phyloP scores from a whole-genome alignment of 495 filamentous ascomycete genomes.

The Trichoderma orchidacearum region DNA sequence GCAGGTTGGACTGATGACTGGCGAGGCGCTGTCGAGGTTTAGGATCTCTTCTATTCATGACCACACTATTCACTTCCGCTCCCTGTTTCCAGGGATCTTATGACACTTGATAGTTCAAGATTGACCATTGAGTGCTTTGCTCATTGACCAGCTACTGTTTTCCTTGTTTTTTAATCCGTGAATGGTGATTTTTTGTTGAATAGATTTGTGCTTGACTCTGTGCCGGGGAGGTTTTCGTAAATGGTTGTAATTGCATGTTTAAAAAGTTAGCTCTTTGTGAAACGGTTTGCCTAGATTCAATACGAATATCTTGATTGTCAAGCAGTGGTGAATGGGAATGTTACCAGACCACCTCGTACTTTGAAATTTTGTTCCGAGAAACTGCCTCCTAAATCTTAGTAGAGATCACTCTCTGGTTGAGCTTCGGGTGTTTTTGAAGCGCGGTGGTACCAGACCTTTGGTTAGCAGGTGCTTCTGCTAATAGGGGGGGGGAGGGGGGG shows the following conservation, averaged over 20 bases:
- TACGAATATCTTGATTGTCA: too few relatives aligned
- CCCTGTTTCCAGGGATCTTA: not conserved
- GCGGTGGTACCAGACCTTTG: too few relatives aligned
- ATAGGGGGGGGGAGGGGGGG: too few relatives aligned
- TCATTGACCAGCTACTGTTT: not conserved
- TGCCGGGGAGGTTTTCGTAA: not conserved
- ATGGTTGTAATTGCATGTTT: not conserved
- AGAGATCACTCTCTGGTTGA: too few relatives aligned
- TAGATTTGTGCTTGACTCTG: not conserved
- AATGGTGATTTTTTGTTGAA: not conserved
- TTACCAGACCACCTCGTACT: too few relatives aligned
- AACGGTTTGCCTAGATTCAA: too few relatives aligned
- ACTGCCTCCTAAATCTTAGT: too few relatives aligned
- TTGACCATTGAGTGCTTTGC: not conserved
- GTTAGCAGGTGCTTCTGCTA: too few relatives aligned
- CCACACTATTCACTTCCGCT: not conserved
- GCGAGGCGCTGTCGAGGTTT: not conserved
- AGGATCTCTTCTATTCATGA: conserved; percentile 1
- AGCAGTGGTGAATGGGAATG: too few relatives aligned
- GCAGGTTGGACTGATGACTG: not conserved
- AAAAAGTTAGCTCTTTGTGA: not conserved
- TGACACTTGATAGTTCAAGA: not conserved
- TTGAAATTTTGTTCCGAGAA: too few relatives aligned
- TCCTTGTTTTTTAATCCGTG: not conserved
- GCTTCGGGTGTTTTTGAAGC: too few relatives aligned